Evolutionary conservation across 23 red algal species (phyloP), one percentile per base, ranked within the genome.

Genomic region (Gracilaria caudata): DNA sequence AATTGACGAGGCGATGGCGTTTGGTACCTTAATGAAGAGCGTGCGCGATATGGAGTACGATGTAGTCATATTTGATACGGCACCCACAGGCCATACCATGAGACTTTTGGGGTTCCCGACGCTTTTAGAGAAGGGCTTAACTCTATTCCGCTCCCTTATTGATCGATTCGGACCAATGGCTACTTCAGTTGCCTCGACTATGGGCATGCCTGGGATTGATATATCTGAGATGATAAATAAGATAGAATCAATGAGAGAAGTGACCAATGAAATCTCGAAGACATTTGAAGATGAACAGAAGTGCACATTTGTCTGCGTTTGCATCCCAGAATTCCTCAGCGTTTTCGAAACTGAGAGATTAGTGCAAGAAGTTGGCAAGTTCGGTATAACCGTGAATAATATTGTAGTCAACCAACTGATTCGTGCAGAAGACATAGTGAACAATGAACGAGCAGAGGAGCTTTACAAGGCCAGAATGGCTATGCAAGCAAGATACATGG

Each of bases 271-370:
- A 32, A 89, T 99, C 7, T 88, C 88, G 30, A 72, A 38, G 8
- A 92, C 86, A 14, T 99, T 99, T 35, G 80, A 57, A 34, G 93
- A 99, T 55, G 53, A 89, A 40, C 33, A 32, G 40, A 86, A 82
- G 19, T 94, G 93, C 38, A 94, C 97, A 14, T 99, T 99, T 91
- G 91, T 99, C 37, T 89, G 85, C 39, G 97, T 99, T 51, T 95
- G 93, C 51, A 99, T 99, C 44, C 93, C 97, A 2, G 97, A 99
- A 84, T 99, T 95, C 63, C 90, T 99, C 28, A 94, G 93, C 25
- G 91, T 99, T 24, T 99, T 94, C 74, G 97, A 99, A 68, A 99
- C 97, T 44, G 97, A 99, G 64, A 88, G 97, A 45, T 68, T 99
- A 43, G 82, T 95, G 38, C 97, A 92, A 70, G 93, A 99, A 60